These are phyloP conservation scores for Crithidia expoeki DNA, from an alignment of 208 protist species.

Conservation along the genomic window DNA sequence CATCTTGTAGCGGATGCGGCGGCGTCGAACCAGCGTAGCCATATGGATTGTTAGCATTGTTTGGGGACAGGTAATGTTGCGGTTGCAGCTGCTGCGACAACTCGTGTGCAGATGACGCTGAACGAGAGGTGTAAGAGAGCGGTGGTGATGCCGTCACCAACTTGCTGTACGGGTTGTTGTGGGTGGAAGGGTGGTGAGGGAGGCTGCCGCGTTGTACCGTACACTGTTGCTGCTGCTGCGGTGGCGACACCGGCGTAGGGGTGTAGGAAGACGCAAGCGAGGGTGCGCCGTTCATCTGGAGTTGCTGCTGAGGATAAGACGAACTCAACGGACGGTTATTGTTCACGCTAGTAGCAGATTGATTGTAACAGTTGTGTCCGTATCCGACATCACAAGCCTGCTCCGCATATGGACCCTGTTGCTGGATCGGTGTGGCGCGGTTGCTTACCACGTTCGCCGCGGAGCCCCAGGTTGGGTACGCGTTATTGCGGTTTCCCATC, in stretches of 20 bases:
- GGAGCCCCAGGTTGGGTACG: background rate
- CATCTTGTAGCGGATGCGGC: background rate
- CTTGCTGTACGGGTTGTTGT: conserved; percentile 14
- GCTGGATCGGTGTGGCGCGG: background rate
- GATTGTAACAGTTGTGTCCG: conserved; percentile 1
- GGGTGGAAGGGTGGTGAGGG: background rate
- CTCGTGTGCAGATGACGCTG: background rate
- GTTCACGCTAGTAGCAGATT: background rate
- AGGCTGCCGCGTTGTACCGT: background rate
- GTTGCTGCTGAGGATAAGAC: conserved; percentile 25
- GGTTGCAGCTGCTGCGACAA: background rate
- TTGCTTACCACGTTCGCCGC: conserved; percentile 2
- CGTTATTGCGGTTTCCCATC: background rate
- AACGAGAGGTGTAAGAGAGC: conserved; percentile 6
- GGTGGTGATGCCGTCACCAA: background rate
- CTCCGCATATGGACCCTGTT: conserved; percentile 3
- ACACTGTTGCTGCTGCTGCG: conserved; percentile 10
- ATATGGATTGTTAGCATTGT: conserved; percentile 5
- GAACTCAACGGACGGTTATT: background rate
- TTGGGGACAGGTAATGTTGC: background rate
- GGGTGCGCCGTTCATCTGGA: background rate
- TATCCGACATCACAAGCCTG: conserved; percentile 2
- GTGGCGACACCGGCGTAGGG: conserved; percentile 5
- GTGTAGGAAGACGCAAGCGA: conserved; percentile 16
- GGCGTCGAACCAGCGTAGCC: conserved; percentile 6